phyloP scores from a whole-genome alignment of 768 basidiomycete species.

The Auricularia heimuer region DNA sequence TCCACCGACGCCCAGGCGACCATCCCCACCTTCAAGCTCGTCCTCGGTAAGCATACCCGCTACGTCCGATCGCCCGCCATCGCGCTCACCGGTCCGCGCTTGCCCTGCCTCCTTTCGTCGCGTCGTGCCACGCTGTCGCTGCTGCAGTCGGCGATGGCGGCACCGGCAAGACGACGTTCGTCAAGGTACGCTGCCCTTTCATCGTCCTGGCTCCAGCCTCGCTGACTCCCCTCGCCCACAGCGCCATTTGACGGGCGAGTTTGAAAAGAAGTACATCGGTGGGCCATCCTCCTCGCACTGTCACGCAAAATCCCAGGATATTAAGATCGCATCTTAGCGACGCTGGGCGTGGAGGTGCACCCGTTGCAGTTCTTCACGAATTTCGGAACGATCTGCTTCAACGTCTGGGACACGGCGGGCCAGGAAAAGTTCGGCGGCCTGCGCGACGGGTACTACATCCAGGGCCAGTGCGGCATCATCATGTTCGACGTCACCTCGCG shows the following conservation, averaged over 20 bases:
- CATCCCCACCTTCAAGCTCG: conserved; percentile 96
- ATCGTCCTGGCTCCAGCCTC: conserved; percentile 33
- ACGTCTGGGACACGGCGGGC: conserved; percentile 99
- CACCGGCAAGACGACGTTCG: conserved; percentile 96
- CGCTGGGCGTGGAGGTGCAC: conserved; percentile 98
- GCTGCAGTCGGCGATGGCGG: conserved; percentile 85
- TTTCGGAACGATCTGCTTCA: conserved; percentile 98
- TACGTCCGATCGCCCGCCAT: conserved; percentile 11
- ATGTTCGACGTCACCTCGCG: conserved; percentile 99
- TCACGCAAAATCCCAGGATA: conserved; percentile 1
- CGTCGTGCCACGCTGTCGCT: conserved; percentile 4
- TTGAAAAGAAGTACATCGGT: conserved; percentile 99
- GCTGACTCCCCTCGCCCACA: conserved; percentile 43
- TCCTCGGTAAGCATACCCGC: conserved; percentile 63
- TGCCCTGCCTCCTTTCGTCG: conserved; percentile 13
- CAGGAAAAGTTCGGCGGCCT: conserved; percentile 99
- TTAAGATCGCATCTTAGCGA: conserved; percentile 47
- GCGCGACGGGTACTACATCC: conserved; percentile 92
- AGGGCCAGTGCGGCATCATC: conserved; percentile 99
- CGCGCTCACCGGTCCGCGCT: conserved; percentile 13
- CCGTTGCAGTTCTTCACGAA: conserved; percentile 94
- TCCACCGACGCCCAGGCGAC: conserved; percentile 3
- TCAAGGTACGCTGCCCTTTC: conserved; percentile 57
- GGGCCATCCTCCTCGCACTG: conserved; percentile 19
- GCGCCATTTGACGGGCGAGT: conserved; percentile 99